phyloP scores from a whole-genome alignment of 495 filamentous ascomycete genomes.

The Penicillium salamii region DNA sequence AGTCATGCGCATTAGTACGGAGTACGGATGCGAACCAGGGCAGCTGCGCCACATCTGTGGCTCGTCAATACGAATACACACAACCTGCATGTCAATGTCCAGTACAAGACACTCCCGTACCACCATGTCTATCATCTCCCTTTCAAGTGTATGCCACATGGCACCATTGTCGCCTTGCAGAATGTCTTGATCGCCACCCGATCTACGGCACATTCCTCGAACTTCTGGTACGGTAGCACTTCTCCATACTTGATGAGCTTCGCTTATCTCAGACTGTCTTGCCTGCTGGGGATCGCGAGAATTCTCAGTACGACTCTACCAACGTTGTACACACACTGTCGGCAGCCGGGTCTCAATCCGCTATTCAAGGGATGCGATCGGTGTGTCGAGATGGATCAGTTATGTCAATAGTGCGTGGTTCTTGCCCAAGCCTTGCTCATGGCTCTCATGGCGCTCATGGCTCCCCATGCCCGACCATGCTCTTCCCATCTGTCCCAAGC shows the following conservation, averaged over 20 bases:
- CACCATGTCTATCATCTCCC: conserved; percentile 5
- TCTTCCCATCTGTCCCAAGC: not conserved
- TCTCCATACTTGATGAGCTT: conserved; percentile 18
- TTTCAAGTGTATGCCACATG: conserved; percentile 18
- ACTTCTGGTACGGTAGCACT: conserved; percentile 28
- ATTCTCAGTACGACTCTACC: conserved; percentile 18
- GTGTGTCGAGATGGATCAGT: conserved; percentile 7
- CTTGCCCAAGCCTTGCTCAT: not conserved
- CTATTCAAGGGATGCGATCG: conserved; percentile 16
- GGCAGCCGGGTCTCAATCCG: not conserved
- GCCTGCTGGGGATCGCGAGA: not conserved
- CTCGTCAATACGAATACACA: conserved; percentile 1
- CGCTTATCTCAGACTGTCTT: conserved; percentile 1
- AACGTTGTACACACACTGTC: conserved; percentile 2
- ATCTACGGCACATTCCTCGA: conserved; percentile 21
- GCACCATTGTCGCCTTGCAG: conserved; percentile 28
- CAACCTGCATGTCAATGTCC: conserved; percentile 4
- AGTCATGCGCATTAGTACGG: no score
- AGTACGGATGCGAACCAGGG: not conserved
- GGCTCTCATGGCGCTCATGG: no score
- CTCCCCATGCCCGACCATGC: conserved; percentile 4
- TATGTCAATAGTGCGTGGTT: conserved; percentile 14
- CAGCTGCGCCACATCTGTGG: not conserved
- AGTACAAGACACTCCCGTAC: no score
- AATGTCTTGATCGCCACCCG: conserved; percentile 23